Conservation (phyloP, 2,329 filamentous ascomycete species). For the Ophiostoma ulmi region DNA sequence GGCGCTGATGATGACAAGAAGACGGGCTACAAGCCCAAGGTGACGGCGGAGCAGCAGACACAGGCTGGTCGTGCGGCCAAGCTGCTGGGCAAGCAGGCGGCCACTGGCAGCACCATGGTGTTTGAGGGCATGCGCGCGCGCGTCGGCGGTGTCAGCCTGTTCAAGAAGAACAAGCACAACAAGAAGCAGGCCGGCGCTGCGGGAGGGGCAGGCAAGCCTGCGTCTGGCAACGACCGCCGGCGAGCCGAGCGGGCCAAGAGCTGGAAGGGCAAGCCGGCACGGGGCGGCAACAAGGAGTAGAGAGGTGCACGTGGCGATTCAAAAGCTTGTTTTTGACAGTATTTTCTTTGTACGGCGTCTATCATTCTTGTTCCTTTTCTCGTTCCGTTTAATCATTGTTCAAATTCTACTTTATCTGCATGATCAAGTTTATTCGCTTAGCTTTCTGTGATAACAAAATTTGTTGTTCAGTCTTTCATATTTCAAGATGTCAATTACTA, state of each 20-base stretch:
- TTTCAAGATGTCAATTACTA: too few species aligned
- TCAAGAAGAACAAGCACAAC: conserved; percentile 24
- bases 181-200: conserved; percentile 14
- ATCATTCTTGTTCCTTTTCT: neutral
- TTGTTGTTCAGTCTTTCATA: too few species aligned
- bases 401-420: too few species aligned
- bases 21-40: conserved; percentile 63
- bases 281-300: neutral
- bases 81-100: conserved; percentile 64
- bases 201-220: neutral
- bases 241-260: conserved; percentile 9
- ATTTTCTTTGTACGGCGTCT: neutral
- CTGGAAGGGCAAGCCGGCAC: conserved; percentile 13
- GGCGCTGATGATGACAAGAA: neutral
- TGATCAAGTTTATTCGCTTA: too few species aligned
- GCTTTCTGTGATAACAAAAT: too few species aligned
- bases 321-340: neutral
- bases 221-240: conserved; percentile 6
- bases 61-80: conserved; percentile 68
- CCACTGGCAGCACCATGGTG: conserved; percentile 55
- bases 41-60: conserved; percentile 61
- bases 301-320: neutral
- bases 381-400: too few species aligned
- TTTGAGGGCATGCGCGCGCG: conserved; percentile 77
- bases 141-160: conserved; percentile 58